Percentiles rank a stretch among this genome's conserved stretches.
These are phyloP conservation scores for Penicillium macrosclerotiorum DNA, from an alignment of 495 filamentous ascomycete species.

Conservation along the genomic window DNA sequence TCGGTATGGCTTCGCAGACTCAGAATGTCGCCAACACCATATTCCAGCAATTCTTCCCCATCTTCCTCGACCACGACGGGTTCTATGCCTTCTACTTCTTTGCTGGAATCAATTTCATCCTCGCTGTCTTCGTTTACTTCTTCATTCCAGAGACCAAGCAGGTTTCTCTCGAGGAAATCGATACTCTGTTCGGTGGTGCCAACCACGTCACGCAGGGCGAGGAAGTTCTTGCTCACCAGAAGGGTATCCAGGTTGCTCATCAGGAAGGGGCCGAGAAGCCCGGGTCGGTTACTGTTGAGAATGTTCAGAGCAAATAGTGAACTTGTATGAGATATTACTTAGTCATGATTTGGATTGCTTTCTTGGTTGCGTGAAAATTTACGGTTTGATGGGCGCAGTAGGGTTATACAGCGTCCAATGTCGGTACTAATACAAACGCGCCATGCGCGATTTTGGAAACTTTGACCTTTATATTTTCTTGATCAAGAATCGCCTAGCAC, in stretches of 20 bases:
- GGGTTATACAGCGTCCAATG: neutral
- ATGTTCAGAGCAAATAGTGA: slow-evolving; percentile 11
- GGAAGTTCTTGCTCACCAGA: slow-evolving; percentile 32
- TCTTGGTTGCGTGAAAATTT: neutral
- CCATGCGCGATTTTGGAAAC: neutral
- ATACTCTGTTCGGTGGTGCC: slow-evolving; percentile 55
- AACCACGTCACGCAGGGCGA: slow-evolving; percentile 58
- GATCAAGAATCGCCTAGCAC: neutral
- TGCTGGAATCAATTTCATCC: slow-evolving; percentile 53
- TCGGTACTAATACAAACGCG: slow-evolving; percentile 7
- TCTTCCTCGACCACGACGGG: slow-evolving; percentile 56
- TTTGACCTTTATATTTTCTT: neutral
- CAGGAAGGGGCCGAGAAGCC: slow-evolving; percentile 26
- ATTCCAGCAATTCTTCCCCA: slow-evolving; percentile 66
- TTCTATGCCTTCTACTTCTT: slow-evolving; percentile 55
- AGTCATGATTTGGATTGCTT: too few relatives aligned
- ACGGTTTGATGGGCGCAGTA: neutral
- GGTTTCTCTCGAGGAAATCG: slow-evolving; percentile 64
- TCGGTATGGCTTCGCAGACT: slow-evolving; percentile 66
- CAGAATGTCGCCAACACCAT: slow-evolving; percentile 66
- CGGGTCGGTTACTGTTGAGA: slow-evolving; percentile 25
- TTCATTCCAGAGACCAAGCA: slow-evolving; percentile 74
- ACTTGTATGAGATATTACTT: too few relatives aligned
- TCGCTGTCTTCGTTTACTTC: slow-evolving; percentile 70
- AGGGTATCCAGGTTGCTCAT: slow-evolving; percentile 16